phyloP scores from a whole-genome alignment of 2,329 filamentous ascomycete genomes.

The Intubia oerlemansii region DNA sequence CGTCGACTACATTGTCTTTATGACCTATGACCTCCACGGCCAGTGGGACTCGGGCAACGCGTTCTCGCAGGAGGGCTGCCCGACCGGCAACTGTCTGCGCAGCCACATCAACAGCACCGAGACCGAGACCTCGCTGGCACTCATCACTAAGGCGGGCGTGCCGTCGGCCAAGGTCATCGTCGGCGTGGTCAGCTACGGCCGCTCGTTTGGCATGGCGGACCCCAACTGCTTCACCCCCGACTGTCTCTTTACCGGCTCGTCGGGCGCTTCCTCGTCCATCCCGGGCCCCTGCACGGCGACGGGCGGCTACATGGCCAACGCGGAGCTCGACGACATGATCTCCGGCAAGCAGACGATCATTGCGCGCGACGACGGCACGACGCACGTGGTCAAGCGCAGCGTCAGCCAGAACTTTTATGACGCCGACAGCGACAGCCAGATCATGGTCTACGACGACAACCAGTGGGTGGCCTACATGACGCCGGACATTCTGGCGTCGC shows the following conservation, averaged over 20 bases:
- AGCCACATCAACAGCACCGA: conserved; percentile 17
- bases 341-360: neutral
- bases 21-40: conserved; percentile 17
- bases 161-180: conserved; percentile 12
- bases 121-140: conserved; percentile 13
- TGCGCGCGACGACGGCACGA: too few species aligned
- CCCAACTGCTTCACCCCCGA: conserved; percentile 11
- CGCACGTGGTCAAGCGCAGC: too few species aligned
- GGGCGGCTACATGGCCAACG: conserved; percentile 17
- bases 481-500: conserved; percentile 5
- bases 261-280: conserved; percentile 10
- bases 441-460: conserved; percentile 5
- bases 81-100: conserved; percentile 12
- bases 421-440: conserved; percentile 4
- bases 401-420: conserved; percentile 3
- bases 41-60: conserved; percentile 16
- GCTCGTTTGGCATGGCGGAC: conserved; percentile 13
- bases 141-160: conserved; percentile 17
- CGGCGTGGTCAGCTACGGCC: conserved; percentile 14
- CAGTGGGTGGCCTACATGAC: conserved; percentile 9
- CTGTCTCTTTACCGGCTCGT: conserved; percentile 14
- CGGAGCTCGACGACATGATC: conserved; percentile 13
- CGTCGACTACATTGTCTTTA: conserved; percentile 14
- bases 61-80: conserved; percentile 10
- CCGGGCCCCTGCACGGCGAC: conserved; percentile 16